phyloP scores from a whole-genome alignment of 805 yeast species.

The Grigorovia humatica region DNA sequence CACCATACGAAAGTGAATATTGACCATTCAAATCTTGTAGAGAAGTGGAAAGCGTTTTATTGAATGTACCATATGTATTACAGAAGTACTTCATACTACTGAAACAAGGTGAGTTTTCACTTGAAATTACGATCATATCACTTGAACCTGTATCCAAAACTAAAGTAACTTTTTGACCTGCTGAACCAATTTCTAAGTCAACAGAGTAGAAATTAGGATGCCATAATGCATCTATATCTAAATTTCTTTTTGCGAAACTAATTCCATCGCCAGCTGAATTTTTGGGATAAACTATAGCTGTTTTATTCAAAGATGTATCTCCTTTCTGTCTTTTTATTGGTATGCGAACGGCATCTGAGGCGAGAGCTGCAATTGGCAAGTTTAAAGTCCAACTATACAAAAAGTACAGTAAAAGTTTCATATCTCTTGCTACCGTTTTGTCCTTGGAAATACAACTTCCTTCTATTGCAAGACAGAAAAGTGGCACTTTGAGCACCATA shows the following conservation, averaged over 20 bases:
- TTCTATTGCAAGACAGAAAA: no score
- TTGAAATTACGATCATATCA: conserved; percentile 45
- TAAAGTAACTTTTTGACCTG: conserved; percentile 42
- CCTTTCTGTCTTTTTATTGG: neutral
- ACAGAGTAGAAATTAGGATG: conserved; percentile 34
- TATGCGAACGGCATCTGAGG: neutral
- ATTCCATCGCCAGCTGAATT: neutral
- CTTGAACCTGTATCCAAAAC: conserved; percentile 70
- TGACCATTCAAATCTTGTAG: conserved; percentile 23
- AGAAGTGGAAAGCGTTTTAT: conserved; percentile 14
- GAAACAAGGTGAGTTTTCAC: conserved; percentile 27
- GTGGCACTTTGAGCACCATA: no score
- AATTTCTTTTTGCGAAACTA: neutral
- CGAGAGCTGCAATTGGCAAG: neutral
- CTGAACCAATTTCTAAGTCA: conserved; percentile 43
- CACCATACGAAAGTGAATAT: conserved; percentile 43
- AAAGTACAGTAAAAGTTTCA: neutral
- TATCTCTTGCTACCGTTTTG: neutral
- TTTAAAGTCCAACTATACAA: neutral
- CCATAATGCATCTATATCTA: neutral
- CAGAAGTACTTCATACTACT: conserved; percentile 11
- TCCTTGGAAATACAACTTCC: no score
- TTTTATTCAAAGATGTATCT: neutral
- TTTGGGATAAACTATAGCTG: neutral
- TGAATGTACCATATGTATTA: conserved; percentile 12